phyloP scores from a whole-genome alignment of 176 grass and related monocot species.

The Typha latifolia region DNA sequence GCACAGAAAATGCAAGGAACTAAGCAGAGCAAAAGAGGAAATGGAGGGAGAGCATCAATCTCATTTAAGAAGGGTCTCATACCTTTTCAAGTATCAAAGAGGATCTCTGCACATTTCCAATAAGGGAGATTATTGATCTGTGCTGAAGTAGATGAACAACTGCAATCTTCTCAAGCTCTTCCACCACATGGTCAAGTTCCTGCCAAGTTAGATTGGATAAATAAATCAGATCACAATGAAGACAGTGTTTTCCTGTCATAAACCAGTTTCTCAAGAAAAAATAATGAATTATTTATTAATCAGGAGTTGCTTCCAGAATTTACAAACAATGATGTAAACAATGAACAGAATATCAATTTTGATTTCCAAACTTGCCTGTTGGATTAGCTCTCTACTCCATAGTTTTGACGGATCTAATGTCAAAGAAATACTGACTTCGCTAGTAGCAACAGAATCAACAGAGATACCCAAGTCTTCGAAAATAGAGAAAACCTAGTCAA shows the following conservation, averaged over 20 bases:
- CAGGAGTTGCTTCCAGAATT: neutral
- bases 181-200: conserved; percentile 81
- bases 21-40: neutral
- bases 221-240: neutral
- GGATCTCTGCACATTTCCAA: conserved; percentile 57
- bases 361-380: conserved; percentile 47
- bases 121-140: conserved; percentile 83
- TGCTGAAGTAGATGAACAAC: conserved; percentile 79
- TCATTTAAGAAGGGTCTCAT: neutral
- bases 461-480: conserved; percentile 93
- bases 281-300: too few relatives aligned
- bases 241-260: neutral
- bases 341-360: conserved; percentile 1
- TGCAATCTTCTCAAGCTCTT: conserved; percentile 96
- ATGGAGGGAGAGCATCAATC: conserved; percentile 3
- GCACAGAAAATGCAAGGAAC: neutral
- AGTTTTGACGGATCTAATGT: conserved; percentile 86
- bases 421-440: conserved; percentile 93
- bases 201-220: conserved; percentile 15
- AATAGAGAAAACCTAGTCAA: conserved; percentile 75
- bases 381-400: conserved; percentile 74
- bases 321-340: conserved; percentile 4
- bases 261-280: too few relatives aligned
- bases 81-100: conserved; percentile 91
- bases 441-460: conserved; percentile 90